Percentiles rank a stretch among this genome's conserved stretches.
Conservation (phyloP, 306 rosid genomes). For the Coriaria nepalensis region DNA sequence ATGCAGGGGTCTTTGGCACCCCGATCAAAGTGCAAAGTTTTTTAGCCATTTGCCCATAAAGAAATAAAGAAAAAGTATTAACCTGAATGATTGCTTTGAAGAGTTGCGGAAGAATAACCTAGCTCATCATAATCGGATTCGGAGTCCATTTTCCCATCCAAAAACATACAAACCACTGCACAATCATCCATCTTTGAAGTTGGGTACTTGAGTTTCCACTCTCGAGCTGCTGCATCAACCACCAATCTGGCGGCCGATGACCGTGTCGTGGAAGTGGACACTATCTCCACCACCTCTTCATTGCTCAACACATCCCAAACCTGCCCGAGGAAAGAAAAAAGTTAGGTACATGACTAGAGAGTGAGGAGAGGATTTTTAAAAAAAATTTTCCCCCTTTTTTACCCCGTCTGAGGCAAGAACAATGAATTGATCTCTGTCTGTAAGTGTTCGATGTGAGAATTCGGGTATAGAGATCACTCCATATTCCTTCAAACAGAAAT, state of each 20-base stretch:
- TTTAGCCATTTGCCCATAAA: too few relatives aligned
- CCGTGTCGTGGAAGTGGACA: slow-evolving; percentile 55
- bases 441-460: slow-evolving; percentile 54
- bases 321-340: slow-evolving; percentile 16
- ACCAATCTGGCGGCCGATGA: slow-evolving; percentile 57
- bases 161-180: slow-evolving; percentile 75
- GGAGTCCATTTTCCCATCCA: slow-evolving; percentile 92
- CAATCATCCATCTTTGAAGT: slow-evolving; percentile 97
- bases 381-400: slow-evolving; percentile 6
- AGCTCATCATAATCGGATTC: slow-evolving; percentile 85
- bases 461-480: slow-evolving; percentile 94
- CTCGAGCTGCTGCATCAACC: slow-evolving; percentile 77
- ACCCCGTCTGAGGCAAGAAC: slow-evolving; percentile 98
- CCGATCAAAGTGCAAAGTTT: too few relatives aligned
- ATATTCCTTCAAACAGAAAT: slow-evolving; percentile 86
- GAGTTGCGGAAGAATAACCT: slow-evolving; percentile 71
- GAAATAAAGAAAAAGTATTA: slow-evolving; percentile 6
- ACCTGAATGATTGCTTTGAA: slow-evolving; percentile 68
- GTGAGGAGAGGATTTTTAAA: slow-evolving; percentile 1
- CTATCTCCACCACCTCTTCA: slow-evolving; percentile 79
- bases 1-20: too few relatives aligned
- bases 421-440: slow-evolving; percentile 70
- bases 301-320: slow-evolving; percentile 96
- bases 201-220: slow-evolving; percentile 84
- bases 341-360: background rate